These are phyloP conservation scores for Pezicula radicicola DNA, from an alignment of 2,329 filamentous ascomycete genomes.

Conservation along the genomic window DNA sequence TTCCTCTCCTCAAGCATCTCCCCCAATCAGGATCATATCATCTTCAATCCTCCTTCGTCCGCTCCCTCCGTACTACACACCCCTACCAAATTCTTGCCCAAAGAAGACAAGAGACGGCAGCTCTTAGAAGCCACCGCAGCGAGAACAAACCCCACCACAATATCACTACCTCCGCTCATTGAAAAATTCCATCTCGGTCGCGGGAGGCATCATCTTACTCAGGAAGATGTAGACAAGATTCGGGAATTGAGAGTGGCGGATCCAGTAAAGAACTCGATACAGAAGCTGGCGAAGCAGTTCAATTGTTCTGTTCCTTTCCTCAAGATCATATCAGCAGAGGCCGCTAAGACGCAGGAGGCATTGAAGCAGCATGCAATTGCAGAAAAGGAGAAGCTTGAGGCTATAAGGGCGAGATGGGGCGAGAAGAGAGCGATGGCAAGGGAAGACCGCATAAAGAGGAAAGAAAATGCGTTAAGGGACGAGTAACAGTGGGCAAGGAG, in stretches of 20 bases:
- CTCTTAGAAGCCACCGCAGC: constrained; percentile 20
- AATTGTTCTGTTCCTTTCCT: constrained; percentile 55
- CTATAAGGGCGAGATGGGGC: constrained; percentile 54
- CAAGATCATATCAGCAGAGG: constrained; percentile 8
- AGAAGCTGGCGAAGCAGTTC: constrained; percentile 50
- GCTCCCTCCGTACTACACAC: constrained; percentile 59
- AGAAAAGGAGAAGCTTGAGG: constrained; percentile 42
- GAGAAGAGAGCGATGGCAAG: constrained; percentile 50
- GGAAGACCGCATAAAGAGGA: constrained; percentile 52
- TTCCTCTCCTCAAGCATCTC: constrained; percentile 41
- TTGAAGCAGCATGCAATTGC: constrained; percentile 43
- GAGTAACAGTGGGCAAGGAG: constrained; percentile 10
- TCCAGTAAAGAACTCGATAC: constrained; percentile 53
- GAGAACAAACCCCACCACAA: constrained; percentile 8
- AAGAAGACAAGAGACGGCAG: constrained; percentile 30
- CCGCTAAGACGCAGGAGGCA: background rate
- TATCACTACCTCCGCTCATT: constrained; percentile 23
- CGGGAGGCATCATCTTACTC: constrained; percentile 45
- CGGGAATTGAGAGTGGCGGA: constrained; percentile 50
- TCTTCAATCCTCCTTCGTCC: constrained; percentile 56
- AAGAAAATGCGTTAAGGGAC: constrained; percentile 26
- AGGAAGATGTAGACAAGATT: constrained; percentile 57
- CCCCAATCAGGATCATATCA: constrained; percentile 41
- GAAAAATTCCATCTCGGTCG: constrained; percentile 12
- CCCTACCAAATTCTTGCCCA: constrained; percentile 64